Evolutionary conservation across 306 rosid species (phyloP).

Genomic region (Rubus idaeus): DNA sequence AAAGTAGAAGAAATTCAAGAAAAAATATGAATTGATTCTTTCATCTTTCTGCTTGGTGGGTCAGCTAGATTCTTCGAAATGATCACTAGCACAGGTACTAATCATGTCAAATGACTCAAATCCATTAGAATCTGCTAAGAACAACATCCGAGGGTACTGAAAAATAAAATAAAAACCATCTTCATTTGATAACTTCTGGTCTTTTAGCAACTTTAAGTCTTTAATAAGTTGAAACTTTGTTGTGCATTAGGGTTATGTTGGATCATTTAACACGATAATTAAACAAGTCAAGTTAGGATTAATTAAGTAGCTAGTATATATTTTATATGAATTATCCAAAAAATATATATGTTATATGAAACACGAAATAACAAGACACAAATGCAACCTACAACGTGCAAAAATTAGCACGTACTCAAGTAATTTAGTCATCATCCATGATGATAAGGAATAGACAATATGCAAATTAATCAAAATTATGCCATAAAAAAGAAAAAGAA

Average conservation of each 20-base stretch:
- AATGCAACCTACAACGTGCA: no score
- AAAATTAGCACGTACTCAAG: not conserved
- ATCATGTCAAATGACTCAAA: not conserved
- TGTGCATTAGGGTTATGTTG: no score
- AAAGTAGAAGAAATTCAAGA: not conserved
- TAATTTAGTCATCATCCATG: not conserved
- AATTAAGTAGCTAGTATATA: no score
- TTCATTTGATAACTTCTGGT: no score
- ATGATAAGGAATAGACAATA: constrained; percentile 15
- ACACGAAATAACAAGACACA: no score
- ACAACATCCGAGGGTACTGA: not conserved
- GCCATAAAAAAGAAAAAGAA: not conserved
- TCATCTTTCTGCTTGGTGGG: constrained; percentile 19
- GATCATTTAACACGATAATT: no score
- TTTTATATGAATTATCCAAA: no score
- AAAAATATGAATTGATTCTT: constrained; percentile 1
- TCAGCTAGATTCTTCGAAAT: not conserved
- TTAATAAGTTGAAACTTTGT: no score
- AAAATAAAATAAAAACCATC: not conserved
- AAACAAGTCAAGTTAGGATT: no score
- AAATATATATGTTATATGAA: no score
- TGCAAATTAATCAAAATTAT: not conserved
- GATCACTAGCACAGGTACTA: not conserved
- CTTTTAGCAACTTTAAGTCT: no score
- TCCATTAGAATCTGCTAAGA: not conserved